Evolutionary conservation across 2,329 filamentous ascomycete genomes (phyloP), one percentile per base, ranked within the genome.

Genomic region (Diplodia seriata): DNA sequence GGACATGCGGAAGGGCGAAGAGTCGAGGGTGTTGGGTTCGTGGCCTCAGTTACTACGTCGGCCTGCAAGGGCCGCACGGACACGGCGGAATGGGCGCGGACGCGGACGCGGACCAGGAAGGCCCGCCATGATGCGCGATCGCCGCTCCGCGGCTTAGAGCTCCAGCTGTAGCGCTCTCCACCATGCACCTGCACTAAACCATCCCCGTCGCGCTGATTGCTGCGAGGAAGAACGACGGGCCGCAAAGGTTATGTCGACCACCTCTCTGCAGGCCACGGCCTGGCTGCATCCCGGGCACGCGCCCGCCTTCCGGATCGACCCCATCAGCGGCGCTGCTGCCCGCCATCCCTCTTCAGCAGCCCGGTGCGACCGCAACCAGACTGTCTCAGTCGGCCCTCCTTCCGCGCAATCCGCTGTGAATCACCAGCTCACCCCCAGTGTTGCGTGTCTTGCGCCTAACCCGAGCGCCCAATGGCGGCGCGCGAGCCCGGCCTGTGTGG

Each of bases 301-400:
- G 23, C 53, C 51, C 54, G 38, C 40, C 31, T 31, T 29, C 36
- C 53, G 33, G 7, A 9, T 47, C 29, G 33, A 29, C 20, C 50
- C 14, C 31, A n/a, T 20, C 26, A 23, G 14, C 26, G 29, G 38
- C 26, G 53, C 26, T 7, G 33, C 26, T 47, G 53, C 51, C 33
- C 51, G 15, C 43, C 64, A 47, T 47, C 55, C 55, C 55, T 62
- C 66, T 47, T 33, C 66, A 68, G 33, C 23, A 23, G 23, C 38
- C 15, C 20, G 4, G 62, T 65, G 50, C 62, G 54, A 55, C 62
- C 49, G 66, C 66, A 68, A 50, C 55, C 66, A 61, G 23, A 15
- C 66, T 68, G 66, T 68, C 56, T 68, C 66, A 62, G 56, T 47
- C 55, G 66, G 55, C 66, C 50, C 55, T 61, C 66, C 49, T 55